A percentile compares a stretch with the other conserved stretches of the same genome.
Evolutionary conservation across 1,284 basidiomycete species (phyloP).

Genomic region (Lentinus polychrous): DNA sequence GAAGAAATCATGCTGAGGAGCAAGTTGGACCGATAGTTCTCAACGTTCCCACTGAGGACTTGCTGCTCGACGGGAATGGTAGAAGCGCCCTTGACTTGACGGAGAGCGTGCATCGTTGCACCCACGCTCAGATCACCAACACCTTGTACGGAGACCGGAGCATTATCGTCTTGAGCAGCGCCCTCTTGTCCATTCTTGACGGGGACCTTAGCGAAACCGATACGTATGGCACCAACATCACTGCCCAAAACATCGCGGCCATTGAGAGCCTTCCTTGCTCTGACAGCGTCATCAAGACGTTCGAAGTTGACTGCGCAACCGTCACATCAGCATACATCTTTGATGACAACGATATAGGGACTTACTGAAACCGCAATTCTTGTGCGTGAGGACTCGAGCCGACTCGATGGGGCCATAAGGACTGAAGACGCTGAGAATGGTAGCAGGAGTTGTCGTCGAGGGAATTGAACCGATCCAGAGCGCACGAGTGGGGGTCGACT

Average conservation of each 20-base stretch:
- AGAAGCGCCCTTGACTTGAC: slow-evolving; percentile 79
- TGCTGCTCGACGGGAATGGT: slow-evolving; percentile 89
- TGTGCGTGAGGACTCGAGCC: slow-evolving; percentile 91
- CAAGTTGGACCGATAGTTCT: slow-evolving; percentile 91
- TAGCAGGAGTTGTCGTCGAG: slow-evolving; percentile 86
- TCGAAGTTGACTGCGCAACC: slow-evolving; percentile 83
- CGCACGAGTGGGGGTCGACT: slow-evolving; percentile 85
- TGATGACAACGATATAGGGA: slow-evolving; percentile 14
- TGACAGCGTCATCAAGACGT: slow-evolving; percentile 90
- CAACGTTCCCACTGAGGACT: slow-evolving; percentile 81
- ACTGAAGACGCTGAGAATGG: slow-evolving; percentile 88
- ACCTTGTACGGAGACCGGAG: slow-evolving; percentile 64
- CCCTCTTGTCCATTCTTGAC: slow-evolving; percentile 78
- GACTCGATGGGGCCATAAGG: slow-evolving; percentile 97
- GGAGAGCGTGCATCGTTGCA: slow-evolving; percentile 79
- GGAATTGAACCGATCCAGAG: slow-evolving; percentile 97
- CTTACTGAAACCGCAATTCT: slow-evolving; percentile 92
- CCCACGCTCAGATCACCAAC: slow-evolving; percentile 77
- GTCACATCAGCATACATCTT: slow-evolving; percentile 1
- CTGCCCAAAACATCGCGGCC: slow-evolving; percentile 92
- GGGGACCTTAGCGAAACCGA: slow-evolving; percentile 94
- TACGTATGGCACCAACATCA: slow-evolving; percentile 92
- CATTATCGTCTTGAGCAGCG: slow-evolving; percentile 52
- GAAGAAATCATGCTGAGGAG: slow-evolving; percentile 85
- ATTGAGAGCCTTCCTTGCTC: slow-evolving; percentile 91